These are phyloP conservation scores for Bipolaris oryzae DNA, from an alignment of 2,329 filamentous ascomycete species.

Conservation along the genomic window DNA sequence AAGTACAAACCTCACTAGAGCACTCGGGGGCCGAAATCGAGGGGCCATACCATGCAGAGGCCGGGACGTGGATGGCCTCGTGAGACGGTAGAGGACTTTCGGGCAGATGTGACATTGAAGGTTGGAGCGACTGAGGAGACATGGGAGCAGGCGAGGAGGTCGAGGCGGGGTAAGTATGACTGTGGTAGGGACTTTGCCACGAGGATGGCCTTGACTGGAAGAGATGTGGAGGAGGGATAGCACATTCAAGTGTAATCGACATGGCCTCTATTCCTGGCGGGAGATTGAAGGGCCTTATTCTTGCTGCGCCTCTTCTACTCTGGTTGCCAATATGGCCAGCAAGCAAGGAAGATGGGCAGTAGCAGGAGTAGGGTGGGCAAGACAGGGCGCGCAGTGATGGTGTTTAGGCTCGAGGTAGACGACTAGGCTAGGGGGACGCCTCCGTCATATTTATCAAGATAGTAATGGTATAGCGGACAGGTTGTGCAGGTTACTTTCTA, in stretches of 20 bases:
- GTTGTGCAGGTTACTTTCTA: conserved; percentile 29
- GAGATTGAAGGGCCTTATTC: conserved; percentile 15
- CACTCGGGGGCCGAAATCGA: conserved; percentile 38
- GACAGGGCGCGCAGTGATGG: conserved; percentile 13
- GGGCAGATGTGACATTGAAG: conserved; percentile 39
- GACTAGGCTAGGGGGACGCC: conserved; percentile 25
- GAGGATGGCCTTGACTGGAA: conserved; percentile 33
- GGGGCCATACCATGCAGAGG: conserved; percentile 41
- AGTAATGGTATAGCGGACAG: conserved; percentile 21
- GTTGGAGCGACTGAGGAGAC: conserved; percentile 40
- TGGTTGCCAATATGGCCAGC: conserved; percentile 20
- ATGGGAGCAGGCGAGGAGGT: conserved; percentile 39
- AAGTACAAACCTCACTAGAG: conserved; percentile 37
- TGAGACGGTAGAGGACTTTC: conserved; percentile 37
- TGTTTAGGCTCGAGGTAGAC: conserved; percentile 17
- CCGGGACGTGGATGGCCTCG: conserved; percentile 29
- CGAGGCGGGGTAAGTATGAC: conserved; percentile 33
- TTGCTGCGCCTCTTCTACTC: conserved; percentile 23
- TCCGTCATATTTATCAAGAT: conserved; percentile 33
- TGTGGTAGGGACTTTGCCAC: conserved; percentile 38
- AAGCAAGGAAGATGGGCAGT: conserved; percentile 14
- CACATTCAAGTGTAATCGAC: conserved; percentile 44
- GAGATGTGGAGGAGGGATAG: conserved; percentile 45
- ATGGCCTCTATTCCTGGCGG: conserved; percentile 30
- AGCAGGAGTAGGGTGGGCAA: conserved; percentile 12